Evolutionary conservation across 2,329 filamentous ascomycete genomes (phyloP).

Genomic region (Ophiosphaerella korrae): DNA sequence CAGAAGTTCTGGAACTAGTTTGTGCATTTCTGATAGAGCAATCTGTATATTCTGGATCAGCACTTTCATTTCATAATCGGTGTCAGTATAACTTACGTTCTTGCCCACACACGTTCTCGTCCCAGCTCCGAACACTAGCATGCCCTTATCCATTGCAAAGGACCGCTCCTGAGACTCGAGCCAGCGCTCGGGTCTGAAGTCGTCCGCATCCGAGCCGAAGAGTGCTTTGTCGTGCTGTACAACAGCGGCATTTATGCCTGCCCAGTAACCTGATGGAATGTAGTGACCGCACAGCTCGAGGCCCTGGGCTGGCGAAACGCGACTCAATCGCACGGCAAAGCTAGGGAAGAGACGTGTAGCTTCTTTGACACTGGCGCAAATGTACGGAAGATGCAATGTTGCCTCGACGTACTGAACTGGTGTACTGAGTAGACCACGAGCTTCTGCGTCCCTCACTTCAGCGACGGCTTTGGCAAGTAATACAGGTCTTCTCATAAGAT

Average conservation of each 20-base stretch:
- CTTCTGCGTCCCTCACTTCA: conserved; percentile 20
- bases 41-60: conserved; percentile 8
- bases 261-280: conserved; percentile 42
- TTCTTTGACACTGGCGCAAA: conserved; percentile 43
- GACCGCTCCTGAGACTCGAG: conserved; percentile 30
- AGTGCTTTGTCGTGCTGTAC: conserved; percentile 53
- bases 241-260: conserved; percentile 46
- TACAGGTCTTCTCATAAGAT: conserved; percentile 42
- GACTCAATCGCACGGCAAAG: conserved; percentile 29
- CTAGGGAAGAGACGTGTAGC: conserved; percentile 25
- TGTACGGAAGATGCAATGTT: conserved; percentile 25
- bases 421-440: conserved; percentile 12
- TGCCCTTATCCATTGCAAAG: conserved; percentile 23
- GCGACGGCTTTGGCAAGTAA: conserved; percentile 21
- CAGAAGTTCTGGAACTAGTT: conserved; percentile 19
- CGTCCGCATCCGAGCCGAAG: conserved; percentile 54
- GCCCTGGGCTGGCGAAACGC: conserved; percentile 27
- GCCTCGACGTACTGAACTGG: conserved; percentile 25
- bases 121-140: conserved; percentile 18
- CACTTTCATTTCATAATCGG: neutral
- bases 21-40: conserved; percentile 17
- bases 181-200: conserved; percentile 58
- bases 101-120: conserved; percentile 29
- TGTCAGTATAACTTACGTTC: conserved; percentile 11
- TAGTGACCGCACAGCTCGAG: conserved; percentile 20